Conservation (phyloP, 2,329 filamentous ascomycete species). For the Pyrenochaeta sp. region DNA sequence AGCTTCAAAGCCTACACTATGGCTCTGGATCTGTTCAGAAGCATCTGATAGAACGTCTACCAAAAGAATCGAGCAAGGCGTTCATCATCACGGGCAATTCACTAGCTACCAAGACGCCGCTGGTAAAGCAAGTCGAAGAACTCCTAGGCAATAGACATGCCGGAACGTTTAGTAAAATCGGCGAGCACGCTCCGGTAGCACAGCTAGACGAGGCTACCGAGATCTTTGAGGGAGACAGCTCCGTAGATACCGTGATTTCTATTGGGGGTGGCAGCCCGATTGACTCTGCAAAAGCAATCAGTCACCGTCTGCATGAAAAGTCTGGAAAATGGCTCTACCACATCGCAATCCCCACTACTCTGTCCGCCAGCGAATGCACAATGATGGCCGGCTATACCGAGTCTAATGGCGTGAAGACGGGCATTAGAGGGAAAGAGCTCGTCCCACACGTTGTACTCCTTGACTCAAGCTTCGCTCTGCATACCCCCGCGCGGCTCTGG, state of each 20-base stretch:
- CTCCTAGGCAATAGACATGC: slow-evolving; percentile 59
- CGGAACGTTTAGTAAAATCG: slow-evolving; percentile 64
- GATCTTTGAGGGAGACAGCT: slow-evolving; percentile 54
- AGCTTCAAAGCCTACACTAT: slow-evolving; percentile 61
- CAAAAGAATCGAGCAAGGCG: slow-evolving; percentile 58
- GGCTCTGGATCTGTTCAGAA: slow-evolving; percentile 58
- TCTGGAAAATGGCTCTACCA: slow-evolving; percentile 47
- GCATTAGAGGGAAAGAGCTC: slow-evolving; percentile 54
- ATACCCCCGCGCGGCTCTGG: slow-evolving; percentile 62
- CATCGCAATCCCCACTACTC: slow-evolving; percentile 51
- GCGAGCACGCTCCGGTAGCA: slow-evolving; percentile 64
- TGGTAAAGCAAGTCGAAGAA: slow-evolving; percentile 61
- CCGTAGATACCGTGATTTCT: slow-evolving; percentile 63
- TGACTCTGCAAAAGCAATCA: slow-evolving; percentile 54
- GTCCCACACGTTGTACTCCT: slow-evolving; percentile 62
- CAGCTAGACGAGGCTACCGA: slow-evolving; percentile 62
- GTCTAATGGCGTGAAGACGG: slow-evolving; percentile 59
- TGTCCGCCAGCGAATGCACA: slow-evolving; percentile 64
- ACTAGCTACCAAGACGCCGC: slow-evolving; percentile 61
- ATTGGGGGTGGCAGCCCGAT: slow-evolving; percentile 66
- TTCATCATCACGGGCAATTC: slow-evolving; percentile 66
- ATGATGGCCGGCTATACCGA: slow-evolving; percentile 62
- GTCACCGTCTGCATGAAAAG: slow-evolving; percentile 45
- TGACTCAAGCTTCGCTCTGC: slow-evolving; percentile 59
- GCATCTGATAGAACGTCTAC: slow-evolving; percentile 58